phyloP scores from a whole-genome alignment of 768 basidiomycete genomes.

The Grammothele lineata region DNA sequence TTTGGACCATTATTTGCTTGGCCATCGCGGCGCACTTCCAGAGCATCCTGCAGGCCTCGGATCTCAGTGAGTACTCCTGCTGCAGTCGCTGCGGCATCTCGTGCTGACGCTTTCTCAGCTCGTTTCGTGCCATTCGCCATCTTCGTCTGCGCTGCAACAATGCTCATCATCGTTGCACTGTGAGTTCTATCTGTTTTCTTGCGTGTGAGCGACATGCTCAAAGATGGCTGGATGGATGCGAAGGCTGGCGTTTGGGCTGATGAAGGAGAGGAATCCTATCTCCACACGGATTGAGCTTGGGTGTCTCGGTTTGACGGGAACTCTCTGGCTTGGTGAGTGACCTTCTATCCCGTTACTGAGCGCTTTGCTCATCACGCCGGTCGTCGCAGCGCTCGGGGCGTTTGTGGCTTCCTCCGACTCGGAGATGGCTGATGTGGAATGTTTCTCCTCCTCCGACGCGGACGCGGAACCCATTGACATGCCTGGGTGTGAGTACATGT shows the following conservation, averaged over 20 bases:
- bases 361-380: too few species aligned
- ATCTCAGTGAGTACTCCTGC: conserved; percentile 64
- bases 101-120: conserved; percentile 39
- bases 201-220: conserved; percentile 4
- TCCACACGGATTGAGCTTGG: conserved; percentile 74
- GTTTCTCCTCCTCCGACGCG: conserved; percentile 57
- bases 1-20: conserved; percentile 76
- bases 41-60: conserved; percentile 62
- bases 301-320: conserved; percentile 63
- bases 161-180: conserved; percentile 67
- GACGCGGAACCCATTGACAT: conserved; percentile 50
- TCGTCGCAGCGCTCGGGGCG: conserved; percentile 60
- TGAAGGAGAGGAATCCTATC: conserved; percentile 69
- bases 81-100: neutral
- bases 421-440: conserved; percentile 78
- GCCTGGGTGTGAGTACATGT: conserved; percentile 55
- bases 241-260: conserved; percentile 62
- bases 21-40: conserved; percentile 80
- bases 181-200: conserved; percentile 31
- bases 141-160: conserved; percentile 69
- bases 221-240: too few species aligned
- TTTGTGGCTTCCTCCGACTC: conserved; percentile 73
- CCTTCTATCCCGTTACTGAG: neutral
- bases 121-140: conserved; percentile 85
- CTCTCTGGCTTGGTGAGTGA: conserved; percentile 73